Evolutionary conservation across 208 protist species (phyloP), one percentile per base, ranked within the genome.

Genomic region (Polymyxa betae): DNA sequence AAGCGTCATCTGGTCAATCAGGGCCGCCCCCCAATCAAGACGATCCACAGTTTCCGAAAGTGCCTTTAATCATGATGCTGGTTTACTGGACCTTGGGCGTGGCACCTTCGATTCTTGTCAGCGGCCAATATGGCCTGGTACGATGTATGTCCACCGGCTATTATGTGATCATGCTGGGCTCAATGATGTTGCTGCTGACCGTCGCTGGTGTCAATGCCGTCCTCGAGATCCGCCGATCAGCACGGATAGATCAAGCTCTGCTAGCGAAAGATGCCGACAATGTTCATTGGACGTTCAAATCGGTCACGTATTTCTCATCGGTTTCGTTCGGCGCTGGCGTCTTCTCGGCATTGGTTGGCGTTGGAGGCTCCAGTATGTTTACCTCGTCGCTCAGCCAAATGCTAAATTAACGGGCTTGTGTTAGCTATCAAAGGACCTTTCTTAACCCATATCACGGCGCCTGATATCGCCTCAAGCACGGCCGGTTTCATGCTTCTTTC

Each of bases 351-450:
- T 43, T 82, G n/a, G 72, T 82, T 82, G 72, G 72, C 35, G 72
- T 82, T n/a, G 72, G 72, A 38, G 72, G 72, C 5, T 82, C 72
- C 16, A 35, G 72, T 82, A 82, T 82, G 5, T 5, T 60, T 60
- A 60, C 49, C 5, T 5, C 16, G 16, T 82, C n/a, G 72, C 16
- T 82, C 72, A 35, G 72, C 40, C 72, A 60, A 38, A 38, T 35
- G 16, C 35, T 43, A 82, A 5, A 20, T 82, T 35, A 5, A 82
- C 5, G n/a, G n/a, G 54, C 29, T 66, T 43, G 72, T 82, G 35
- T 35, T 82, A 82, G 72, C 72, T 45, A 82, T 82, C 72, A 82
- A 82, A n/a, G 72, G 72, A 38, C 72, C 72, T 5, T 82, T 82
- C 72, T n/a, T 82, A n/a, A n/a, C 72, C n/a, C 72, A 82, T 43